These are phyloP conservation scores for Acacia confusa DNA, from an alignment of 306 rosid species.

Conservation along the genomic window DNA sequence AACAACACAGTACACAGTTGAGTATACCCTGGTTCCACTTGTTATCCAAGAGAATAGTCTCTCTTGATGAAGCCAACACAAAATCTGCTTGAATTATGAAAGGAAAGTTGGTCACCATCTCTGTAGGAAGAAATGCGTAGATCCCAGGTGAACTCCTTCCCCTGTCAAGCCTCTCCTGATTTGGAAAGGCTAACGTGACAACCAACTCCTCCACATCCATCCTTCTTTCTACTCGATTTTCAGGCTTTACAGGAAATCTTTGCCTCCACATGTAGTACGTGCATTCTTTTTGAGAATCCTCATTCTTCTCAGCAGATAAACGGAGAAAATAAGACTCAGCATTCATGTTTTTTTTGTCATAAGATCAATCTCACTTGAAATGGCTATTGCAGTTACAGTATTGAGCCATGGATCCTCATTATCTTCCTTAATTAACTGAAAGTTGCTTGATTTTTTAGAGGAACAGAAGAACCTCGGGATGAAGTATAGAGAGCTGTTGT, in stretches of 20 bases:
- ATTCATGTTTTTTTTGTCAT: constrained; percentile 51
- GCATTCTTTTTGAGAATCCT: constrained; percentile 38
- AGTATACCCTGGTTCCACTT: constrained; percentile 81
- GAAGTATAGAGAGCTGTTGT: constrained; percentile 66
- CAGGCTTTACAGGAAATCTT: constrained; percentile 55
- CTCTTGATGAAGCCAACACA: constrained; percentile 75
- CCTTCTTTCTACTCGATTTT: constrained; percentile 54
- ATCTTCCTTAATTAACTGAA: constrained; percentile 58
- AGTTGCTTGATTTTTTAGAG: constrained; percentile 67
- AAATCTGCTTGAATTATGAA: constrained; percentile 82
- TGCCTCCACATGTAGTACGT: constrained; percentile 71
- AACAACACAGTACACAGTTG: too few species aligned
- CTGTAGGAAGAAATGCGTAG: constrained; percentile 77
- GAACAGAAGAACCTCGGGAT: constrained; percentile 68
- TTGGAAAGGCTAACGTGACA: constrained; percentile 68
- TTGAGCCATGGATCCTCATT: constrained; percentile 42
- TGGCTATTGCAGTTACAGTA: constrained; percentile 53
- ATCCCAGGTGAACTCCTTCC: constrained; percentile 57
- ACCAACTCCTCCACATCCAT: constrained; percentile 58
- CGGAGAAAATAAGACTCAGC: constrained; percentile 69
- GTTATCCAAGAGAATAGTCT: constrained; percentile 60
- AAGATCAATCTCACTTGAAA: constrained; percentile 51
- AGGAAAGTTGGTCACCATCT: constrained; percentile 71
- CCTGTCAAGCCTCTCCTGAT: constrained; percentile 47
- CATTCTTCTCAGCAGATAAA: constrained; percentile 48